A percentile compares a stretch with the other conserved stretches of the same genome.
Conservation (phyloP, 2,329 filamentous ascomycete genomes). For the Aurifilum marmelostoma region DNA sequence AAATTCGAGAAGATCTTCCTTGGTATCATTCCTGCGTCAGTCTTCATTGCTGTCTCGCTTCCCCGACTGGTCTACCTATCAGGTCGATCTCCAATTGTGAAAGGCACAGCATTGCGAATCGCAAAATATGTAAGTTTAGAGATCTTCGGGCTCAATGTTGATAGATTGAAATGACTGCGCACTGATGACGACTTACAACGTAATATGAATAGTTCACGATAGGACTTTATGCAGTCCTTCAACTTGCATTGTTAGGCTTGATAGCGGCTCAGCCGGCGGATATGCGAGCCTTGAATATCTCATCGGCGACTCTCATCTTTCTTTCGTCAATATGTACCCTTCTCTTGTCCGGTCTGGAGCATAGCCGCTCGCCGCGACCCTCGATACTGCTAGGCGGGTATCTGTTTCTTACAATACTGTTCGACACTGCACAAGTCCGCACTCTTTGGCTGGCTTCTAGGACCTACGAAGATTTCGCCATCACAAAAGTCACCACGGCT, state of each 20-base stretch:
- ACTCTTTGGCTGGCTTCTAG: conserved; percentile 44
- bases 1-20: conserved; percentile 53
- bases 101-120: conserved; percentile 32
- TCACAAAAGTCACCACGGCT: conserved; percentile 29
- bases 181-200: not conserved
- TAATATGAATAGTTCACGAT: conserved; percentile 26
- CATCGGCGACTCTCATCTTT: conserved; percentile 32
- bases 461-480: conserved; percentile 26
- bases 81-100: conserved; percentile 37
- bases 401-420: conserved; percentile 46
- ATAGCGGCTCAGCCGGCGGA: conserved; percentile 32
- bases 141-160: not conserved
- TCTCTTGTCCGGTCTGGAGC: conserved; percentile 38
- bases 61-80: conserved; percentile 39
- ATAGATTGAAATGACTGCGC: not conserved
- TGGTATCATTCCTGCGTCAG: conserved; percentile 45
- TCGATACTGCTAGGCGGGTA: conserved; percentile 48
- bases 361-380: conserved; percentile 41
- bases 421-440: conserved; percentile 48
- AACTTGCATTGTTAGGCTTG: conserved; percentile 40
- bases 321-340: conserved; percentile 38
- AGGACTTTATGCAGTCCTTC: conserved; percentile 35
- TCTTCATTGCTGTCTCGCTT: conserved; percentile 44
- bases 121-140: conserved; percentile 35
- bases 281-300: conserved; percentile 18